phyloP scores from a whole-genome alignment of 495 filamentous ascomycete species.

The Aspergillus olivimuriae region DNA sequence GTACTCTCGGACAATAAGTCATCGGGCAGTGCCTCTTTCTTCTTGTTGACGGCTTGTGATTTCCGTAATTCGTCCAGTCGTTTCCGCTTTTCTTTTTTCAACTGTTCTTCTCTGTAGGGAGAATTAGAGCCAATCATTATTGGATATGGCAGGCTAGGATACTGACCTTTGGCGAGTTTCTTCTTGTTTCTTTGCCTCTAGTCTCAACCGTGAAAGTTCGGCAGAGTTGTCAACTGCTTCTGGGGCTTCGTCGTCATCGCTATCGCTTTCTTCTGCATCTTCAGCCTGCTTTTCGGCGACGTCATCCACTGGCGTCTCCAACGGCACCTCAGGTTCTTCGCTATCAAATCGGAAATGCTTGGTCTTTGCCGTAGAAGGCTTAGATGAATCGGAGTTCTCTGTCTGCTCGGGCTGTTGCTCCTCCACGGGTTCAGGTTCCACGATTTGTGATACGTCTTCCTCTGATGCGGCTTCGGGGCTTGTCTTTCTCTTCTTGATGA shows the following conservation, averaged over 20 bases:
- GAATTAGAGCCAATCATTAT: constrained; percentile 9
- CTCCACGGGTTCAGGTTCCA: background rate
- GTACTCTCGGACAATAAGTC: constrained; percentile 36
- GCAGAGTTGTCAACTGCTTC: constrained; percentile 44
- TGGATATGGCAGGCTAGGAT: background rate
- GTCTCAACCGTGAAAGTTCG: constrained; percentile 32
- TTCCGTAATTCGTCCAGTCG: constrained; percentile 44
- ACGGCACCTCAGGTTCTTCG: constrained; percentile 35
- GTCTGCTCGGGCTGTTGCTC: constrained; percentile 12
- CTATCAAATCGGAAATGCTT: constrained; percentile 38
- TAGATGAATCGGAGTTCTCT: constrained; percentile 8
- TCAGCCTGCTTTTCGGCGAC: constrained; percentile 10
- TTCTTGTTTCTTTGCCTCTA: constrained; percentile 37
- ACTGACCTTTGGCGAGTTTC: constrained; percentile 32
- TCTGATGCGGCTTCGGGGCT: constrained; percentile 19
- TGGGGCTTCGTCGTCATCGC: constrained; percentile 43
- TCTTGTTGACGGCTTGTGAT: constrained; percentile 31
- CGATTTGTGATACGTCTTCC: constrained; percentile 4
- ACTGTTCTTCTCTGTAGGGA: constrained; percentile 34
- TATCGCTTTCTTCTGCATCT: constrained; percentile 20
- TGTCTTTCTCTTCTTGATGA: constrained; percentile 36
- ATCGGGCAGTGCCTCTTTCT: constrained; percentile 25
- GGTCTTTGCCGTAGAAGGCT: constrained; percentile 19
- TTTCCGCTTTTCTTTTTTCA: constrained; percentile 41
- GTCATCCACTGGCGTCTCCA: constrained; percentile 16